These are phyloP conservation scores for Russula griseocarnosa DNA, from an alignment of 768 basidiomycete genomes.

Conservation along the genomic window DNA sequence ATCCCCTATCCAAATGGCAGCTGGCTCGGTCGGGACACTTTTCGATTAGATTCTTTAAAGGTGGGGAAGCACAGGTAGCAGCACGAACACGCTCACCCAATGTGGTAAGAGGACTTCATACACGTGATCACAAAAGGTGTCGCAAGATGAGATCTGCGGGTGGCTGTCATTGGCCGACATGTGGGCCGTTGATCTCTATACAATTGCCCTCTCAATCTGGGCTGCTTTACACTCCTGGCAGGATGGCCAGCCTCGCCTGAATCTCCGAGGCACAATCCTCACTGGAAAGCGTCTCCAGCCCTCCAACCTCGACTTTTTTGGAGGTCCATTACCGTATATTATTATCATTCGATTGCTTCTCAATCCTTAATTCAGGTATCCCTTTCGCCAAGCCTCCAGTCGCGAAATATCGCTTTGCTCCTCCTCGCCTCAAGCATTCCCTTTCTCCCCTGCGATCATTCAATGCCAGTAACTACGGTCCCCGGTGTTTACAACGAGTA, in stretches of 20 bases:
- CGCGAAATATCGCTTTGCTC: slow-evolving; percentile 32
- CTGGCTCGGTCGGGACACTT: slow-evolving; percentile 29
- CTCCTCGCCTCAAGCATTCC: slow-evolving; percentile 30
- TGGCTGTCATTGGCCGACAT: too few relatives aligned
- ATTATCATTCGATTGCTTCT: background rate
- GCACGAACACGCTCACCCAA: slow-evolving; percentile 11
- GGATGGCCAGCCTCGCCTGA: slow-evolving; percentile 15
- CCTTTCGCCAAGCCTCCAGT: slow-evolving; percentile 38
- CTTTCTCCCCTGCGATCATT: slow-evolving; percentile 30
- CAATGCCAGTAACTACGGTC: slow-evolving; percentile 34
- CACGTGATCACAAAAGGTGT: too few relatives aligned
- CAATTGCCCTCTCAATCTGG: background rate
- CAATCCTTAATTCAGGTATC: slow-evolving; percentile 31
- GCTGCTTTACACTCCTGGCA: background rate
- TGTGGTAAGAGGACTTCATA: background rate
- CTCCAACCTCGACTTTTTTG: slow-evolving; percentile 34
- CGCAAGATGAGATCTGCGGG: too few relatives aligned
- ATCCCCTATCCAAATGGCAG: slow-evolving; percentile 45
- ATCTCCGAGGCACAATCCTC: slow-evolving; percentile 31
- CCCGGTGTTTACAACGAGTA: slow-evolving; percentile 33
- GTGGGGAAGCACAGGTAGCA: slow-evolving; percentile 3
- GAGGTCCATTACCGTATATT: slow-evolving; percentile 30
- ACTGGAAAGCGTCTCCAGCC: slow-evolving; percentile 25
- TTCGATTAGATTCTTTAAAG: slow-evolving; percentile 43
- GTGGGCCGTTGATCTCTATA: too few relatives aligned